Percentiles rank a stretch among this genome's conserved stretches.
Conservation (phyloP, 2,329 filamentous ascomycete species). For the Exophiala calicioides region DNA sequence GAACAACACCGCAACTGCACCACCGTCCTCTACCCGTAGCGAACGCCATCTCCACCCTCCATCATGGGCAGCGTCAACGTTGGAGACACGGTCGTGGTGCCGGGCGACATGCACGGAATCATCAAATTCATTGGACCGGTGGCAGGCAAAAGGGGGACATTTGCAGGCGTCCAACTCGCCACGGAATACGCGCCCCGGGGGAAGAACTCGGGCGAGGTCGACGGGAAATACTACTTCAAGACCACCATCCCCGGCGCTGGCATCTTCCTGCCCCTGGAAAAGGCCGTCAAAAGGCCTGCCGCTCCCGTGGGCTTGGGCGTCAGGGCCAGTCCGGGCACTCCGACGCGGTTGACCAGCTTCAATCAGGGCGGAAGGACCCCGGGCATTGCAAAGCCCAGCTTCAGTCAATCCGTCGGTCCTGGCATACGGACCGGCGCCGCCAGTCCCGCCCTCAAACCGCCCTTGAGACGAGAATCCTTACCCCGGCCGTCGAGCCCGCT, state of each 20-base stretch:
- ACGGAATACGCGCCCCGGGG: slow-evolving; percentile 77
- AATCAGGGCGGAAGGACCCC: slow-evolving; percentile 56
- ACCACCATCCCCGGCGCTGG: slow-evolving; percentile 78
- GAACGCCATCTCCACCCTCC: background rate
- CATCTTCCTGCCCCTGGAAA: slow-evolving; percentile 87
- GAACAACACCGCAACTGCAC: background rate
- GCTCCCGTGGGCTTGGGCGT: slow-evolving; percentile 54
- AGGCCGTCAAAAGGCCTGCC: slow-evolving; percentile 67
- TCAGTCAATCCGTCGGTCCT: slow-evolving; percentile 85
- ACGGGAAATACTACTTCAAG: slow-evolving; percentile 79
- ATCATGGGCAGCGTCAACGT: slow-evolving; percentile 28
- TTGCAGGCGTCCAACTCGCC: slow-evolving; percentile 88
- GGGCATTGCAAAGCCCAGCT: slow-evolving; percentile 67
- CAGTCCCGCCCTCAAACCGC: slow-evolving; percentile 70
- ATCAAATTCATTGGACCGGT: slow-evolving; percentile 88
- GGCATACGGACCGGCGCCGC: slow-evolving; percentile 57
- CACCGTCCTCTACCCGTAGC: background rate
- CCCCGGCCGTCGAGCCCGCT: slow-evolving; percentile 84
- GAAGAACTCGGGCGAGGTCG: slow-evolving; percentile 95
- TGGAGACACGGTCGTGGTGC: slow-evolving; percentile 32
- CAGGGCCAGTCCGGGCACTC: slow-evolving; percentile 43
- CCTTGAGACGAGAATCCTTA: slow-evolving; percentile 70
- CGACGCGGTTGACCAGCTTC: slow-evolving; percentile 59
- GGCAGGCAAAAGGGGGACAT: slow-evolving; percentile 83
- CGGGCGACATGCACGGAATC: slow-evolving; percentile 82